phyloP scores from a whole-genome alignment of 208 protist species.

The Acanthamoeba quina region DNA sequence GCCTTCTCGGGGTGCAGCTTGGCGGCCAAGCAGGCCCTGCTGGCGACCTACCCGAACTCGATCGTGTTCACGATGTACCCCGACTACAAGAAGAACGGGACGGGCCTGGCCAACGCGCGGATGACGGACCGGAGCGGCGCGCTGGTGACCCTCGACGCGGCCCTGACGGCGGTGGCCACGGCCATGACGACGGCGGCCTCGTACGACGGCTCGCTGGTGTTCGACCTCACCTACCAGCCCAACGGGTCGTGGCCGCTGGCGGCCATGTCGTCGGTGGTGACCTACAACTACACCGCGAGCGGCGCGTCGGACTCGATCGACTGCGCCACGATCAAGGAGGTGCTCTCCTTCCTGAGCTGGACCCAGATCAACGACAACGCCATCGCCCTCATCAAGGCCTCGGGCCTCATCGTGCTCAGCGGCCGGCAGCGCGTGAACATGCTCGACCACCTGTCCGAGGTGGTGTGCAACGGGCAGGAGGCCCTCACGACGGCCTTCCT shows the following conservation, averaged over 20 bases:
- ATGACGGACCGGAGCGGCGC: neutral
- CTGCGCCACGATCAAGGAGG: slow-evolving; percentile 3
- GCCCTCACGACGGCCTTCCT: slow-evolving; percentile 43
- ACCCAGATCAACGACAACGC: slow-evolving; percentile 10
- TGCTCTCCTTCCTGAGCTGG: slow-evolving; percentile 24
- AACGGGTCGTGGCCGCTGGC: neutral
- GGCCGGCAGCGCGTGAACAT: slow-evolving; percentile 14
- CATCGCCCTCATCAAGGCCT: neutral
- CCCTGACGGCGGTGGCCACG: neutral
- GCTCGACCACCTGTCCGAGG: slow-evolving; percentile 2
- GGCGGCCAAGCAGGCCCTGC: neutral
- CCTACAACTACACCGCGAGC: neutral
- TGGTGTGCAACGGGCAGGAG: slow-evolving; percentile 4
- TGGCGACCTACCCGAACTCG: neutral
- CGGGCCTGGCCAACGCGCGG: neutral
- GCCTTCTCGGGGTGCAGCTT: neutral
- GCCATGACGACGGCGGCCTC: neutral
- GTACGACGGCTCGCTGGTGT: neutral
- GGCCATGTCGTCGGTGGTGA: neutral
- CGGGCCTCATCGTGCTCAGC: neutral
- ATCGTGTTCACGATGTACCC: neutral
- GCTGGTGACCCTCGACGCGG: neutral
- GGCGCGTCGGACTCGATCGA: neutral
- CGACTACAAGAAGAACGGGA: neutral
- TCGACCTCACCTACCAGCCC: neutral